These are phyloP conservation scores for Oldenlandia corymbosa DNA, from an alignment of 257 asterid genomes.

Conservation along the genomic window DNA sequence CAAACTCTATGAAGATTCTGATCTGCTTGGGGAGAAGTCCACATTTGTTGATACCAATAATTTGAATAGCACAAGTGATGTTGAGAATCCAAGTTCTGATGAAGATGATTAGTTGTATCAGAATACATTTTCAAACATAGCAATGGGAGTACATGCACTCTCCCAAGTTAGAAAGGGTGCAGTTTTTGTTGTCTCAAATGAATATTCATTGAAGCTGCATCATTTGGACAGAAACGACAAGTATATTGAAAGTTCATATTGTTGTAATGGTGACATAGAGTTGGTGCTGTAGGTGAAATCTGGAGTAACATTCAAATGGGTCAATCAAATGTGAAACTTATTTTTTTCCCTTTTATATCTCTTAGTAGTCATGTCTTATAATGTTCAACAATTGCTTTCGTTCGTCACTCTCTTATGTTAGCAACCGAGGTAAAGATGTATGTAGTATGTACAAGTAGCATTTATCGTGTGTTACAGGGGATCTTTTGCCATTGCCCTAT, in stretches of 20 bases:
- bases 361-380: background rate
- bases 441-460: too few relatives aligned
- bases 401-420: background rate
- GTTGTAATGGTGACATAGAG: background rate
- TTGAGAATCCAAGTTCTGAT: conserved; percentile 50
- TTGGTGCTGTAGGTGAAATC: background rate
- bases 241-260: background rate
- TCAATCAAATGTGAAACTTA: background rate
- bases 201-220: background rate
- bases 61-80: conserved; percentile 44
- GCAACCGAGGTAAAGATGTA: background rate
- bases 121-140: background rate
- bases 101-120: conserved; percentile 34
- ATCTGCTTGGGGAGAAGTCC: conserved; percentile 17
- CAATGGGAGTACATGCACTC: background rate
- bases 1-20: conserved; percentile 27
- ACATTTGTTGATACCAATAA: conserved; percentile 18
- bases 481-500: too few relatives aligned
- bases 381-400: too few relatives aligned
- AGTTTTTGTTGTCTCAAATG: background rate
- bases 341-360: background rate
- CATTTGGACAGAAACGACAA: background rate
- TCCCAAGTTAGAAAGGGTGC: background rate
- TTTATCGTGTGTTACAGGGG: too few relatives aligned
- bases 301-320: background rate